phyloP scores from a whole-genome alignment of 73 alveolate genomes.

The Blepharisma stoltei region DNA sequence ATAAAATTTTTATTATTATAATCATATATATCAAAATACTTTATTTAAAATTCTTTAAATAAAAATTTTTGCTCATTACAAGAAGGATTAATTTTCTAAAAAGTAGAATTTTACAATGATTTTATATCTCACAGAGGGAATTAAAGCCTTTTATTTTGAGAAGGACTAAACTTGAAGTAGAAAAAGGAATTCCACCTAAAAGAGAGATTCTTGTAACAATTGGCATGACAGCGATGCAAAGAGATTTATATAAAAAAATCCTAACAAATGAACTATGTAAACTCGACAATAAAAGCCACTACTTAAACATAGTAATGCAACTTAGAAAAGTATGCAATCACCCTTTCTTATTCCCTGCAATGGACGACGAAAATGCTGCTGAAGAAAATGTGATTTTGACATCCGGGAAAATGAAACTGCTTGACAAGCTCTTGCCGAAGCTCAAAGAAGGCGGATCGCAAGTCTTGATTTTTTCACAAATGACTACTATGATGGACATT shows the following conservation, averaged over 20 bases:
- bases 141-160: constrained; percentile 87
- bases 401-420: constrained; percentile 54
- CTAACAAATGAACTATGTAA: constrained; percentile 56
- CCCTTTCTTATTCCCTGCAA: constrained; percentile 73
- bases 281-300: constrained; percentile 75
- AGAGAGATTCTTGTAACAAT: constrained; percentile 86
- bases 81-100: neutral
- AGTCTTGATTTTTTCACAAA: constrained; percentile 49
- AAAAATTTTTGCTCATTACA: no score
- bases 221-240: constrained; percentile 79
- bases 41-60: no score
- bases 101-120: neutral
- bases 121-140: constrained; percentile 32
- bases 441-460: constrained; percentile 23
- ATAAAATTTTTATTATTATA: no score
- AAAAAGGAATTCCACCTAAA: constrained; percentile 91
- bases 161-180: constrained; percentile 96
- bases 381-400: constrained; percentile 50
- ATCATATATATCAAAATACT: no score
- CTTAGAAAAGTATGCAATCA: constrained; percentile 91
- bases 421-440: constrained; percentile 49
- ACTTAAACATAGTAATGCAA: constrained; percentile 77
- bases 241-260: constrained; percentile 86
- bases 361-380: constrained; percentile 42
- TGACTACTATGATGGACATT: constrained; percentile 57